Percentiles rank a stretch among this genome's conserved stretches.
phyloP scores from a whole-genome alignment of 2,329 filamentous ascomycete genomes.

The Aspergillus sp. region DNA sequence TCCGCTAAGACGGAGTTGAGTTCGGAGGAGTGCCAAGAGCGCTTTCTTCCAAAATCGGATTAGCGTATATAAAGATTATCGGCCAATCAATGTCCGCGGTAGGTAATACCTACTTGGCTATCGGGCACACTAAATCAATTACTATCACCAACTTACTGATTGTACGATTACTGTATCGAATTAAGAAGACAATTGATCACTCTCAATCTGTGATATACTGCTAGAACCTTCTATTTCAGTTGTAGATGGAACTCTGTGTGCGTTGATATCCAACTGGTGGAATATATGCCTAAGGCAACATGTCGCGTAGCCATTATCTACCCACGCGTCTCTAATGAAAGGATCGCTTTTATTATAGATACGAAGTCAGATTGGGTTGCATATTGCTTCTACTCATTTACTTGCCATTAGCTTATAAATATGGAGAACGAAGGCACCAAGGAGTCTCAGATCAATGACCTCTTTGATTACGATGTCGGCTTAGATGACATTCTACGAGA shows the following conservation, averaged over 20 bases:
- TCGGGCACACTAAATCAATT: background rate
- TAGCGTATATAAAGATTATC: slow-evolving; percentile 2
- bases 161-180: background rate
- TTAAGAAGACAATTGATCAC: too few species aligned
- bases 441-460: slow-evolving; percentile 49
- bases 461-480: slow-evolving; percentile 69
- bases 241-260: too few species aligned
- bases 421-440: slow-evolving; percentile 10
- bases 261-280: too few species aligned
- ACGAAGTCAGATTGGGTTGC: too few species aligned
- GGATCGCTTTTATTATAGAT: too few species aligned
- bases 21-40: slow-evolving; percentile 20
- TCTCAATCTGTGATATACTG: too few species aligned
- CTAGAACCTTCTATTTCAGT: too few species aligned
- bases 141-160: background rate
- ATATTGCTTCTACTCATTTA: background rate
- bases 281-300: too few species aligned
- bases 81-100: background rate
- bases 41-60: slow-evolving; percentile 4
- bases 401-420: background rate
- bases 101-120: background rate
- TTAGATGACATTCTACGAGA: slow-evolving; percentile 46
- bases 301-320: too few species aligned
- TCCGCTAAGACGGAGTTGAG: slow-evolving; percentile 19
- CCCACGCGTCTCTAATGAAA: too few species aligned